Base-by-base conservation (phyloP, 345 rosid species). In the Lagerstroemia speciosa region DNA sequence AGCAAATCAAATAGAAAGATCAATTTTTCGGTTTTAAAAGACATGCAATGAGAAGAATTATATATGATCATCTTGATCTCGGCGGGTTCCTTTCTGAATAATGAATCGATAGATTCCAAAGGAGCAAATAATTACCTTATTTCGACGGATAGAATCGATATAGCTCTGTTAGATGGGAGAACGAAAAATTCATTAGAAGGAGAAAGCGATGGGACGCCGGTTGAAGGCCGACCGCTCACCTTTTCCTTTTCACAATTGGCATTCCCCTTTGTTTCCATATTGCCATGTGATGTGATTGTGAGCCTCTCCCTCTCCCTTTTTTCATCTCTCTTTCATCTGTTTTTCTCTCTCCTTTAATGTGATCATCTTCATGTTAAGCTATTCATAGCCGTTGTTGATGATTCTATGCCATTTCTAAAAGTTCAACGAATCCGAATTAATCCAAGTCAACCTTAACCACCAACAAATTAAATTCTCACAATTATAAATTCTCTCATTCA, bases 261-360 rank as follows among this genome's bases (percentile, higher is more conserved):
- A 65, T 65, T 27, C 63, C 50, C 33, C 40, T 65, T 65, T 38
- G 52, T 65, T 40, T 65, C 14, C 52, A 38, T 65, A 30, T 40
- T n/a, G 33, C 63, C 63, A 58, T 58, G 63, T 14, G 63, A 58
- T 58, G 63, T 58, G 32, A 58, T 8, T n/a, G 60, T 24, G 60
- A 53, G 60, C 60, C 29, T 22, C n/a, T 6, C 5, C 29, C 30
- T n/a, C n/a, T n/a, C 29, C 6, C 55, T 14, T 24, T 58, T 12
- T 58, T 3, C 34, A 27, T 58, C 10, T 2, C 5, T 30, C 2
- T 58, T 30, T 30, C 63, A n/a, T n/a, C n/a, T n/a, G n/a, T 30
- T 27, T 58, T 2, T 58, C 33, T 29, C 11, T 14, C 12, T 58
- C 15, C 20, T 26, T 30, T 27, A 16, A 58, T 58, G 63, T 58